Percentiles rank a stretch among this genome's conserved stretches.
These are phyloP conservation scores for Penicillium crustosum DNA, from an alignment of 2,329 filamentous ascomycete species.

Conservation along the genomic window DNA sequence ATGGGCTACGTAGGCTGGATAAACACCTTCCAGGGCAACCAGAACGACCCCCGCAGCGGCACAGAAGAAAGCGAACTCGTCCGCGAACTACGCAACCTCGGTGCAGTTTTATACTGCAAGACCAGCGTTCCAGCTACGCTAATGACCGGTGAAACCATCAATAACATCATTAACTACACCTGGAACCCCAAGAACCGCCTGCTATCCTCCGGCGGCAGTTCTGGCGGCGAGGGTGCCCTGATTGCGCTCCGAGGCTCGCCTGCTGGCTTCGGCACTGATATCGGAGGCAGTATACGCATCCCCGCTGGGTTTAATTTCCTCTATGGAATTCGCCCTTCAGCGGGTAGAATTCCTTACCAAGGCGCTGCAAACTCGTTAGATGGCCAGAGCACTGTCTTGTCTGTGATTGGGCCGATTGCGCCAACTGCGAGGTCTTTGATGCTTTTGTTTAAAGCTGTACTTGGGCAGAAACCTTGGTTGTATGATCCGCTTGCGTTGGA, in stretches of 20 bases:
- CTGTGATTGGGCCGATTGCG: conserved; percentile 63
- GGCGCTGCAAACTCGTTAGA: conserved; percentile 63
- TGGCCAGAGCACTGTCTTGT: conserved; percentile 63
- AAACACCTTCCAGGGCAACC: conserved; percentile 58
- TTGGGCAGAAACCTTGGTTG: conserved; percentile 63
- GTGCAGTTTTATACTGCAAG: conserved; percentile 57
- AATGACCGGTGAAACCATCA: conserved; percentile 60
- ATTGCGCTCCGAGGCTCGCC: conserved; percentile 55
- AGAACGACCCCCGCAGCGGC: conserved; percentile 51
- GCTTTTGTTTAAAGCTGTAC: conserved; percentile 56
- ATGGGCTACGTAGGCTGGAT: conserved; percentile 69
- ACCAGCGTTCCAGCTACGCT: conserved; percentile 58
- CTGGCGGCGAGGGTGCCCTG: conserved; percentile 59
- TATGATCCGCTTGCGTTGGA: conserved; percentile 65
- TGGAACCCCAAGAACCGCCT: conserved; percentile 58
- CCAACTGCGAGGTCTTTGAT: conserved; percentile 56
- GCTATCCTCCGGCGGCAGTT: conserved; percentile 57
- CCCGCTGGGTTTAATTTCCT: conserved; percentile 61
- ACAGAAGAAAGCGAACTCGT: conserved; percentile 60
- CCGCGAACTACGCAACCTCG: conserved; percentile 52
- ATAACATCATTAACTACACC: conserved; percentile 61
- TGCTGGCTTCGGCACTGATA: conserved; percentile 60
- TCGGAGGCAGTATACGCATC: conserved; percentile 58
- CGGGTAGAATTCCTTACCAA: conserved; percentile 55
- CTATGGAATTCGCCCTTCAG: conserved; percentile 57